Base-by-base conservation (phyloP, 1,139 yeast genomes). In the Debaryomyces coudertii region DNA sequence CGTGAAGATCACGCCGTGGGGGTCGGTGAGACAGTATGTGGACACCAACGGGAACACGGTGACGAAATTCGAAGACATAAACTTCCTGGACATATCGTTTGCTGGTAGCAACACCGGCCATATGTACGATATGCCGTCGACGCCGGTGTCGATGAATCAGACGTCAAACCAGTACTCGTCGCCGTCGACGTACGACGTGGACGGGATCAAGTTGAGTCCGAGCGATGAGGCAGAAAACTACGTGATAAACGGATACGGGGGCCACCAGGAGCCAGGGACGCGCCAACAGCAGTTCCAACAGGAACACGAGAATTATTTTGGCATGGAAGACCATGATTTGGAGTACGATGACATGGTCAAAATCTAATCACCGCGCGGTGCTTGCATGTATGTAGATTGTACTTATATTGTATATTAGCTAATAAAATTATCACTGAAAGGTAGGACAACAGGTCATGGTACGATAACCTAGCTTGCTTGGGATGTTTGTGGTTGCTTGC, bases 1-100 rank as follows among this genome's bases (percentile, higher is more conserved):
- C 20, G 76, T 83, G 42, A 83, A 82, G 58, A 79, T 82, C 46
- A 80, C 87, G 0, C 87, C 88, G 5, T 79, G 84, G 72, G 88
- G 88, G 6, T 61, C 69, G 7, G 53, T 68, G 39, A 56, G 79
- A 44, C 77, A 73, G 50, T 70, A 56, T 53, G 58, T 60, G 36
- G 61, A 68, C 46, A 54, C 55, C 11, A 65, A 65, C 22, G 77
- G 77, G 20, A 73, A 72, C 49, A 56, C 58, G 37, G 58, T 67
- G 30, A 70, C 78, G 29, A 72, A 70, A 53, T 73, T 74, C 52
- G 78, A 74, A 55, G 79, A 74, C 53, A 60, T 62, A 44, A 58
- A 66, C n/a, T 73, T 74, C 52, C 69, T 57, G 45, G 77, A 73
- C 47, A 65, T 68, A 53, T 61, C 62, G 36, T 69, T 66, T 47